Evolutionary conservation across 441 rosid genomes (phyloP).

Genomic region (Corymbia calophylla): DNA sequence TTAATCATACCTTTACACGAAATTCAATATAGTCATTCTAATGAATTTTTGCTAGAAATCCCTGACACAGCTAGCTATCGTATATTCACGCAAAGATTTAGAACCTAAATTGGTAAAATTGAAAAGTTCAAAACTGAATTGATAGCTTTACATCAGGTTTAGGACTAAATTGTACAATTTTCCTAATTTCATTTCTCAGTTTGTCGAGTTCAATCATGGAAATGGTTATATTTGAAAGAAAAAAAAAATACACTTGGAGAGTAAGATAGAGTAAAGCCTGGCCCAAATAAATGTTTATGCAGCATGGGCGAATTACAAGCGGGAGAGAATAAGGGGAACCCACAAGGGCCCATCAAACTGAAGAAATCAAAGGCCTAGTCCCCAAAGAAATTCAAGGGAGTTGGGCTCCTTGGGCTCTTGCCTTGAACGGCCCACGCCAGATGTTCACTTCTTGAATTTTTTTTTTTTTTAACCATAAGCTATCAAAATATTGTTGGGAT

Average conservation of each 20-base stretch:
- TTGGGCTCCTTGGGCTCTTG: not conserved
- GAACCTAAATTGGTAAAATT: no score
- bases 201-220: not conserved
- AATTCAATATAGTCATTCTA: not conserved
- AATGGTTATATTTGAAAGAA: not conserved
- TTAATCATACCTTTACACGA: not conserved
- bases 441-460: not conserved
- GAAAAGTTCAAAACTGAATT: no score
- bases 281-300: not conserved
- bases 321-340: not conserved
- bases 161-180: not conserved
- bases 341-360: not conserved
- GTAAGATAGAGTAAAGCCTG: not conserved
- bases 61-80: fast-evolving
- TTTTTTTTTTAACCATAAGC: not conserved
- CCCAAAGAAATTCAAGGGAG: not conserved
- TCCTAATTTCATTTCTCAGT: no score
- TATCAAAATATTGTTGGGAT: not conserved
- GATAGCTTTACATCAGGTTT: not conserved
- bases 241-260: no score
- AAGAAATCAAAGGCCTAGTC: not conserved
- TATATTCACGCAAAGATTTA: no score
- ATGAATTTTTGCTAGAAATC: not conserved
- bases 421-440: not conserved
- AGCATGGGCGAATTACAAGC: not conserved